phyloP scores from a whole-genome alignment of 495 filamentous ascomycete species.

The Neurospora sp. region DNA sequence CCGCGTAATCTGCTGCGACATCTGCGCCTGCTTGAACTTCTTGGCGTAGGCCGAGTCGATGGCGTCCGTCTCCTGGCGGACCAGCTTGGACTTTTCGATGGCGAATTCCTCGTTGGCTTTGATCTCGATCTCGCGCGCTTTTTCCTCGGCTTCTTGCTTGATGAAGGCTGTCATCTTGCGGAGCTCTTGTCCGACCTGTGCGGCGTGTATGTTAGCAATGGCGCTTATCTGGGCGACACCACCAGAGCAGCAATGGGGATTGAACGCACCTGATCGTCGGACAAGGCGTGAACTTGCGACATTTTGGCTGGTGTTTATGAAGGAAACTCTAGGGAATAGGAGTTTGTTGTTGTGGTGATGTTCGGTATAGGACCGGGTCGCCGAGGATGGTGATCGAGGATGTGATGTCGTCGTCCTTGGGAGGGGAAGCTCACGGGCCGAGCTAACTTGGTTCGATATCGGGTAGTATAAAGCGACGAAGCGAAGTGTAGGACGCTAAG shows the following conservation, averaged over 20 bases:
- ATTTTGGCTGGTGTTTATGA: conserved; percentile 45
- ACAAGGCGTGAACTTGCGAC: conserved; percentile 88
- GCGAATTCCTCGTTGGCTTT: conserved; percentile 98
- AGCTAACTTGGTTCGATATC: background rate
- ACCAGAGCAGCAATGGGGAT: no score
- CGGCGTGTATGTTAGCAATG: background rate
- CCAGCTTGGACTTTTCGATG: conserved; percentile 97
- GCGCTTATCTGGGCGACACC: background rate
- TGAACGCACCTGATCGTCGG: conserved; percentile 71
- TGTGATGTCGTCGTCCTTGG: background rate
- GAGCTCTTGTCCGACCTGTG: conserved; percentile 90
- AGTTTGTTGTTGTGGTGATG: background rate
- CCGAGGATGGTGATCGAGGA: background rate
- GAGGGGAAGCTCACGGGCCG: background rate
- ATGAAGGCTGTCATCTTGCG: conserved; percentile 99
- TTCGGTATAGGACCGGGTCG: background rate
- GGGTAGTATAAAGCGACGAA: background rate
- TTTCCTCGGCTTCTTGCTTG: conserved; percentile 93
- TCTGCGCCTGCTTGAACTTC: conserved; percentile 94
- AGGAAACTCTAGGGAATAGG: conserved; percentile 15
- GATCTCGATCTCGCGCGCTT: conserved; percentile 90
- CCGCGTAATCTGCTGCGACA: conserved; percentile 94
- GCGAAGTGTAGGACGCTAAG: background rate
- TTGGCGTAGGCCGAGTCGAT: conserved; percentile 92
- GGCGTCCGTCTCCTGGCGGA: conserved; percentile 81